These are phyloP conservation scores for Camellia sinensis DNA, from an alignment of 148 eudicot species.

Conservation along the genomic window DNA sequence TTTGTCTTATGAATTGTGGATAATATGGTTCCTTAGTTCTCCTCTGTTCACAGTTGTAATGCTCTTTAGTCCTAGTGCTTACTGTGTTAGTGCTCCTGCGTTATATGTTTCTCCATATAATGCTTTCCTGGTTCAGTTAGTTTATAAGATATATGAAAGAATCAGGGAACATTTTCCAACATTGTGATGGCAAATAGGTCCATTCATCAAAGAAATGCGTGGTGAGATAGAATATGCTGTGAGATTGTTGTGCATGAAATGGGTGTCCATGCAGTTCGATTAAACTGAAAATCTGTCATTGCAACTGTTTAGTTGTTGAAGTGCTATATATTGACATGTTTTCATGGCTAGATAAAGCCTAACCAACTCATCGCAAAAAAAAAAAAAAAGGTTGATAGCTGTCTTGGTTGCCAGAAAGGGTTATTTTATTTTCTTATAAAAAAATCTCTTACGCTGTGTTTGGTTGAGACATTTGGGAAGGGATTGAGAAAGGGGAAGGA, in stretches of 20 bases:
- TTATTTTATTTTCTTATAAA: neutral
- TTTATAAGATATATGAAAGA: neutral
- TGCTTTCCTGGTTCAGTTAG: constrained; percentile 4
- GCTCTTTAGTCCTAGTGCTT: no score
- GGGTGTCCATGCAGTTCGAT: neutral
- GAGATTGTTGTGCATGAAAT: neutral
- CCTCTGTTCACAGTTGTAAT: no score
- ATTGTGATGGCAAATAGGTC: neutral
- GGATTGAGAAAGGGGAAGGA: no score
- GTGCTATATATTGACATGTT: neutral
- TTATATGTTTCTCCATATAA: no score
- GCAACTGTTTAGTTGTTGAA: neutral
- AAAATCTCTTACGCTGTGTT: no score
- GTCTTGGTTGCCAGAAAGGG: neutral
- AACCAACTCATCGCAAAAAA: neutral
- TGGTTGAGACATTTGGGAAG: no score
- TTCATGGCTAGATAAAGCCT: neutral
- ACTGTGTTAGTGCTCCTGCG: no score
- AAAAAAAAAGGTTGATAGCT: neutral
- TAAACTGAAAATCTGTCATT: neutral
- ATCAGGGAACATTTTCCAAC: neutral
- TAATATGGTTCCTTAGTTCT: no score
- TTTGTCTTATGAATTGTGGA: neutral
- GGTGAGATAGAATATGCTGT: neutral
- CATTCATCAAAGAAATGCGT: neutral